Percentiles rank a stretch among this genome's conserved stretches.
phyloP scores from a whole-genome alignment of 2,329 filamentous ascomycete species.

The Alternaria viburni region DNA sequence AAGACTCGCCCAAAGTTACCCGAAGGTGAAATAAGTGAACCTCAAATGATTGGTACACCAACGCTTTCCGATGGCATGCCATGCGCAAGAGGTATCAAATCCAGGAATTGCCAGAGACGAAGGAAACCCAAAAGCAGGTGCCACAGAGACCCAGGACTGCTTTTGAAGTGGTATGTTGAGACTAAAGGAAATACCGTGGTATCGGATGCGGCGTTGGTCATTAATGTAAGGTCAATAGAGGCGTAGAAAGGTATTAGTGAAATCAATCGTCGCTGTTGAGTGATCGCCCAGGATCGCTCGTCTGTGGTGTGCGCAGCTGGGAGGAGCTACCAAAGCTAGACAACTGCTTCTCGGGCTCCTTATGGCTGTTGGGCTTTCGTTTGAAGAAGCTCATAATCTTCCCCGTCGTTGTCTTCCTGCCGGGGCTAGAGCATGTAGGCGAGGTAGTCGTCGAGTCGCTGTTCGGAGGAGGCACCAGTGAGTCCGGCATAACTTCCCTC shows the following conservation, averaged over 20 bases:
- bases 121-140: conserved; percentile 19
- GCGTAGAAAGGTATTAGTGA: conserved; percentile 5
- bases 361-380: conserved; percentile 36
- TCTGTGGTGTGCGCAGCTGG: conserved; percentile 42
- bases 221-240: conserved; percentile 16
- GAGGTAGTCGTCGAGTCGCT: conserved; percentile 29
- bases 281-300: conserved; percentile 43
- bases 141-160: conserved; percentile 18
- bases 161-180: conserved; percentile 25
- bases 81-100: conserved; percentile 26
- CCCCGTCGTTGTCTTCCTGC: conserved; percentile 36
- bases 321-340: conserved; percentile 46
- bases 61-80: conserved; percentile 31
- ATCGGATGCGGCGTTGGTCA: conserved; percentile 25
- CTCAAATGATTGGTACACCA: conserved; percentile 16
- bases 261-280: conserved; percentile 45
- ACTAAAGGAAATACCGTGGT: conserved; percentile 26
- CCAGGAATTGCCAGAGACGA: conserved; percentile 18
- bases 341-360: conserved; percentile 42
- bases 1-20: conserved; percentile 19
- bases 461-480: conserved; percentile 32
- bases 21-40: conserved; percentile 22
- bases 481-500: conserved; percentile 30
- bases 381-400: conserved; percentile 48
- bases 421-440: conserved; percentile 32